Evolutionary conservation across 345 rosid species (phyloP), one percentile per base, ranked within the genome.

Genomic region (Erucastrum elatum): DNA sequence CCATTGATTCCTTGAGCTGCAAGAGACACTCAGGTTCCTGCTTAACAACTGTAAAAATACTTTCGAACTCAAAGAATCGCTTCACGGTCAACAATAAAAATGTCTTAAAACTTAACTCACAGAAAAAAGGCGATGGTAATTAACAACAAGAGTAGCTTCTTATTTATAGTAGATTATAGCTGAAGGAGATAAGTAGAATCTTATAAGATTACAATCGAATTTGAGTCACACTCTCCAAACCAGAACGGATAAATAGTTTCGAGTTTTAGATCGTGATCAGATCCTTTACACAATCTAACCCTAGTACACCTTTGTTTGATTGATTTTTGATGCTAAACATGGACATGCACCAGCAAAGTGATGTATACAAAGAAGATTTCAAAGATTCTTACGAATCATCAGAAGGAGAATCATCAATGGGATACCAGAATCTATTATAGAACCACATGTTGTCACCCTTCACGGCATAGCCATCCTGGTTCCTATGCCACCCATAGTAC

Each of bases 391-490:
- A 74, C 31, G 77, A 49, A 51, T 31, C 35, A 74, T 0, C n/a
- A 62, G 72, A 67, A 10, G 62, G n/a, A 41, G 91, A 87, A 51
- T 89, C 96, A 72, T 87, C 88, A 27, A 76, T 70, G 2, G 87
- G 92, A 46, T 85, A 80, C 93, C 94, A 93, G 56, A 60, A 33
- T 82, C 95, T 87, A 76, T 93, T 93, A 71, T 12, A 75, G 65
- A 93, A 90, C 98, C 97, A 93, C 91, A 88, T 79, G 2, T 76
- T 71, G 79, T 93, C 98, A 13, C 92, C 98, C 78, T 93, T 86
- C 67, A 88, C 91, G 0, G 93, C 86, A n/a, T 64, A 87, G 3
- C 95, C 97, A 78, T 91, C 97, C 35, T 91, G 90, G 75, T 93
- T 93, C 6, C 94, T 83, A 67, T 93, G 93, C 98, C 97, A 93